Evolutionary conservation across 176 grass and related monocot species (phyloP).

Genomic region (Coix lacrymajobi): DNA sequence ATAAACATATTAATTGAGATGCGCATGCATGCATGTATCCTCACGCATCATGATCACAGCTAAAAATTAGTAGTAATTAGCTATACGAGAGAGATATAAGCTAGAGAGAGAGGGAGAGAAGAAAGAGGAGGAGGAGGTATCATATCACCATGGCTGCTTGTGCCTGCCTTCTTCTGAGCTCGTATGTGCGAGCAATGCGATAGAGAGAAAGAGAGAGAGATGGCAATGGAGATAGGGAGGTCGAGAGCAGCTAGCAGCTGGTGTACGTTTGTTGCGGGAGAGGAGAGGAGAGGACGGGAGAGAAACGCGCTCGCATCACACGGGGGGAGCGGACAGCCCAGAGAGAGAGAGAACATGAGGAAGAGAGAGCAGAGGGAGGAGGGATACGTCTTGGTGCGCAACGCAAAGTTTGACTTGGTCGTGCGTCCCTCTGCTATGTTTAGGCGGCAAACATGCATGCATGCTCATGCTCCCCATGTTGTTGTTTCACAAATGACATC

Average conservation of each 20-base stretch:
- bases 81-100: background rate
- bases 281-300: slow-evolving; percentile 8
- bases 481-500: background rate
- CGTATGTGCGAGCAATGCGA: background rate
- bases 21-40: too few species aligned
- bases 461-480: background rate
- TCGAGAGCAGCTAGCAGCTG: background rate
- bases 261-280: slow-evolving; percentile 29
- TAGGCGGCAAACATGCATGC: background rate
- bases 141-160: slow-evolving; percentile 23
- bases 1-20: too few species aligned
- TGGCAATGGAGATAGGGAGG: background rate
- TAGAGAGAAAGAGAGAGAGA: background rate
- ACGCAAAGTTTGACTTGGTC: slow-evolving; percentile 26
- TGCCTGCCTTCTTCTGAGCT: background rate
- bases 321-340: background rate
- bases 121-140: background rate
- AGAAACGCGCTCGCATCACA: slow-evolving; percentile 3
- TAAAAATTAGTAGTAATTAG: background rate
- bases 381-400: background rate
- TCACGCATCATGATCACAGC: background rate
- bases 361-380: background rate
- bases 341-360: background rate
- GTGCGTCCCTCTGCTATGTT: background rate
- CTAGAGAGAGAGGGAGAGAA: background rate